phyloP scores from a whole-genome alignment of 352 stramenopile genomes.

The Achlya hypogyna region DNA sequence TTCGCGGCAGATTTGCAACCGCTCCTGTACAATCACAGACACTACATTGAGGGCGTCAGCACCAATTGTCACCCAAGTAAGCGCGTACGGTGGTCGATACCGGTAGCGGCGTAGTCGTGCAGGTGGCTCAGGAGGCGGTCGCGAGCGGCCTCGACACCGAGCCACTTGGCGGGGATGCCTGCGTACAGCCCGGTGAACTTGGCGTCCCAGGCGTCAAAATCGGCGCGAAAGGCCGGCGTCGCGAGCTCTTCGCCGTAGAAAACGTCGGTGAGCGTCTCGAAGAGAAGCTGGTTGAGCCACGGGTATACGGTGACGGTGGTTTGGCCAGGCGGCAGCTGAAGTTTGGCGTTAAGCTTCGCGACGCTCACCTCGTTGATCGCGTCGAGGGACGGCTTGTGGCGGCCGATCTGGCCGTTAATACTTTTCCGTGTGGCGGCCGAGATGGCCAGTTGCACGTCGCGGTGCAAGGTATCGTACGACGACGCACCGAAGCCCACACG shows the following conservation, averaged over 20 bases:
- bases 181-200: conserved; percentile 7
- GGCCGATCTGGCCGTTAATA: neutral
- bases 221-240: neutral
- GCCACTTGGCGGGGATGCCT: conserved; percentile 1
- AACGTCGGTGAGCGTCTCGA: conserved; percentile 8
- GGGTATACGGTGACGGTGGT: neutral
- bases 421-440: neutral
- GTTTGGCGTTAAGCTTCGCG: neutral
- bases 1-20: neutral
- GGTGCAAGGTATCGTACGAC: neutral
- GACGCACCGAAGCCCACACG: neutral
- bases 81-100: neutral
- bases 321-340: neutral
- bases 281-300: neutral
- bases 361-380: neutral
- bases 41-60: neutral
- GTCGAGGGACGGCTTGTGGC: neutral
- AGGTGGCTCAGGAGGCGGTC: neutral
- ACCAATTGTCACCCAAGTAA: neutral
- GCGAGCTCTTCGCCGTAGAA: conserved; percentile 12
- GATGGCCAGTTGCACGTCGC: neutral
- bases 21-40: neutral
- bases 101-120: neutral
- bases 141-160: neutral
- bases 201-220: conserved; percentile 5